A percentile compares a stretch with the other conserved stretches of the same genome.
Evolutionary conservation across 1,139 yeast genomes (phyloP).

Genomic region (Suhomyces maxii): DNA sequence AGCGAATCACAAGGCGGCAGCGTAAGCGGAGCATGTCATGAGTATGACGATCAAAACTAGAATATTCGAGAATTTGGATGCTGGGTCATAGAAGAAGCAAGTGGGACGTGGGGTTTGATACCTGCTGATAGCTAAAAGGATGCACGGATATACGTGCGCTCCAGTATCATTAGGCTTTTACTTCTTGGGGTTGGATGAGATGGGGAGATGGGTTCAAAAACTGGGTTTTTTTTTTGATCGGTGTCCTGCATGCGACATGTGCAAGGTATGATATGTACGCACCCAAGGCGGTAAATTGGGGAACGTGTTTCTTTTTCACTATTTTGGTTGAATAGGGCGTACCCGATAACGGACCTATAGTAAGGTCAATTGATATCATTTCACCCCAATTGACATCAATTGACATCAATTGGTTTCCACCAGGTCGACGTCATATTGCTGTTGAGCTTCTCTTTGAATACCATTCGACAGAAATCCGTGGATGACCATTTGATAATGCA

Average conservation of each 20-base stretch:
- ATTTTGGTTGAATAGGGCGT: not conserved
- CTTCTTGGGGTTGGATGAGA: too few relatives aligned
- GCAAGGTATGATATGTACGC: constrained; percentile 12
- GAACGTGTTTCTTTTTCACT: constrained; percentile 9
- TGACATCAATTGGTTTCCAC: not conserved
- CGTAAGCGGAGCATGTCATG: constrained; percentile 4
- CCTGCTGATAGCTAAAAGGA: too few relatives aligned
- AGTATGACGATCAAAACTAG: not conserved
- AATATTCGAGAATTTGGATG: not conserved
- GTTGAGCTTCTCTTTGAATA: not conserved
- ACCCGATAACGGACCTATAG: not conserved
- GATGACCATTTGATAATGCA: not conserved
- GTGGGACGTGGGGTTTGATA: not conserved
- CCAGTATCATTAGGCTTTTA: too few relatives aligned
- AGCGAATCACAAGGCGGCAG: constrained; percentile 9
- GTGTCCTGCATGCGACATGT: constrained; percentile 6
- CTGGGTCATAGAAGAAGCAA: not conserved
- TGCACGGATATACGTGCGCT: too few relatives aligned
- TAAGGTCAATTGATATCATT: not conserved
- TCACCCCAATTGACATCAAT: too few relatives aligned
- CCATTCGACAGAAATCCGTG: not conserved
- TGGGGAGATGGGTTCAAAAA: not conserved
- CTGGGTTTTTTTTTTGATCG: too few relatives aligned
- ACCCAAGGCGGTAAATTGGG: constrained; percentile 8
- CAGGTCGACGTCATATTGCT: not conserved